phyloP scores from a whole-genome alignment of 139 green algal species.

The Prasinococcaceae sp. region DNA sequence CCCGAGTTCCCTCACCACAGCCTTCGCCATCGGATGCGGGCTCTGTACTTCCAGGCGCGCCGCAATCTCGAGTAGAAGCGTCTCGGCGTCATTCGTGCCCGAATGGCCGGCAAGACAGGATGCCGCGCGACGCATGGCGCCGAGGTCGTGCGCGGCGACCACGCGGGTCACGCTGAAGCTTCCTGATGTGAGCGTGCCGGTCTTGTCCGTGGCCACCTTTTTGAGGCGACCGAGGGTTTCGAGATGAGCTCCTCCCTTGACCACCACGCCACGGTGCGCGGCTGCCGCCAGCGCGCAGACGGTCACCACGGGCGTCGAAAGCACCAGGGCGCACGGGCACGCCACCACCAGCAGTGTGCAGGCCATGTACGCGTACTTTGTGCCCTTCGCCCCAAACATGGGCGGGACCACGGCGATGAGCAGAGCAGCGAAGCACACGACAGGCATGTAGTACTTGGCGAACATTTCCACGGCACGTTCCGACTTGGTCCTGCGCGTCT shows the following conservation, averaged over 20 bases:
- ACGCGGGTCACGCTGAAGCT: slow-evolving; percentile 28
- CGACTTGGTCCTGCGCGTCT: slow-evolving; percentile 22
- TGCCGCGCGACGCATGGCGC: too few species aligned
- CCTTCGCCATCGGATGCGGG: slow-evolving; percentile 37
- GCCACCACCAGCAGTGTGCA: slow-evolving; percentile 61
- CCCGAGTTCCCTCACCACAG: slow-evolving; percentile 28
- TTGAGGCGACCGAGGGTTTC: slow-evolving; percentile 43
- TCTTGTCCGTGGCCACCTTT: slow-evolving; percentile 59
- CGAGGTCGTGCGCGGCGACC: too few species aligned
- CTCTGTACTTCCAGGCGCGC: too few species aligned
- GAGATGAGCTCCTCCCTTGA: slow-evolving; percentile 56
- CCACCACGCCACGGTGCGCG: slow-evolving; percentile 44
- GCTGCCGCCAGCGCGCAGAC: slow-evolving; percentile 37
- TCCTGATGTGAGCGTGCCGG: slow-evolving; percentile 59
- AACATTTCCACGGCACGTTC: slow-evolving; percentile 45
- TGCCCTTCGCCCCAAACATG: slow-evolving; percentile 1
- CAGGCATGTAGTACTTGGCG: slow-evolving; percentile 54
- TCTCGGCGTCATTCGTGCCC: too few species aligned
- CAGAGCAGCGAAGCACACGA: slow-evolving; percentile 39
- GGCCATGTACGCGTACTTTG: slow-evolving; percentile 48
- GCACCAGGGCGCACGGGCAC: slow-evolving; percentile 70
- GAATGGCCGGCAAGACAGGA: too few species aligned
- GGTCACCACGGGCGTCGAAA: slow-evolving; percentile 55
- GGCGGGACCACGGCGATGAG: slow-evolving; percentile 37
- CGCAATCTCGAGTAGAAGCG: too few species aligned